Base-by-base conservation (phyloP, 2,329 filamentous ascomycete species). In the Penicillium sp. region DNA sequence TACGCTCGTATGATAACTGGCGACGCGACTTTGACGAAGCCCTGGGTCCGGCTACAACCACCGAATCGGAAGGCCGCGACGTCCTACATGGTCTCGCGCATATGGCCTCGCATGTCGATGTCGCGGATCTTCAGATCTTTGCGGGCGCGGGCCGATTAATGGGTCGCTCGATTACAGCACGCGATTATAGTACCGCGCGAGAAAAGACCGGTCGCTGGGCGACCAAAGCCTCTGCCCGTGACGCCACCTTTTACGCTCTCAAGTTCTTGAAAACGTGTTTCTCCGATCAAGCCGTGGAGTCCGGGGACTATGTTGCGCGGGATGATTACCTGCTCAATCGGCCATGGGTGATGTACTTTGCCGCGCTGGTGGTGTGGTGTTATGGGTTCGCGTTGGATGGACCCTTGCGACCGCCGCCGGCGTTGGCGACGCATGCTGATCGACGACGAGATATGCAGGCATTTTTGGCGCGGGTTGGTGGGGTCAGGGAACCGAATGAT, bases 61-160 rank as follows among this genome's bases (percentile, higher is more conserved):
- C 64, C 89, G 89, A 69, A 89, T 96, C 33, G 70, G 92, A 97
- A 75, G 93, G 90, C 65, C 88, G 92, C 22, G 96, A 91, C 2
- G 94, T 97, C 30, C 82, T 98, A 49, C 93, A 98, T 73, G 92
- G 96, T 71, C 83, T 99, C 13, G 95, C 95, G 0, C 95, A 98
- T 76, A 97, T 99, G 92, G 92, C 93, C 3, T 97, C 97, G 86
- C 93, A 98, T 73, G 93, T 96, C 26, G 94, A 98, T 73, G 92
- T 98, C 58, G 91, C 96, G n/a, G 94, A 98, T 76, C 94, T 93
- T 72, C 94, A 98, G 78, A 96, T 98, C 67, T 97, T 95, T 76
- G 95, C 94, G 5, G 89, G 93, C 9, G 92, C 94, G 1, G 91
- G 89, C 69, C 86, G 93, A 33, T 84, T 97, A 2, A 86, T 98